These are phyloP conservation scores for Pseudonitzschia pungens DNA, from an alignment of 108 stramenopile species.

Conservation along the genomic window DNA sequence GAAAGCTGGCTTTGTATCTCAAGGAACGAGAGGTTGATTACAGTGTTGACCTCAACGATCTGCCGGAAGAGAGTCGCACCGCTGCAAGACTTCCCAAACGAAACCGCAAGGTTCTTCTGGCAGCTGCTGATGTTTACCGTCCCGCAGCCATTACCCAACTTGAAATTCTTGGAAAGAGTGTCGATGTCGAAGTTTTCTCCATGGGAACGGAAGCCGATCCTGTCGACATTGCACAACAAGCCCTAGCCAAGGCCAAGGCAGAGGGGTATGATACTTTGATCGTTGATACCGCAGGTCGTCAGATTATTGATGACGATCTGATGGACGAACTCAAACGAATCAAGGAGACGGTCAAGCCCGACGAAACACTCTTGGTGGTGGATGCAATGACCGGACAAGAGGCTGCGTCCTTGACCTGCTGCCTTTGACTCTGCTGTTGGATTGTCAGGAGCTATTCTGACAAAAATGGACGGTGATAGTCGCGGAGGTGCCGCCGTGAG, in stretches of 20 bases:
- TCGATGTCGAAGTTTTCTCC: slow-evolving; percentile 83
- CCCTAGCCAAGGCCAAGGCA: slow-evolving; percentile 72
- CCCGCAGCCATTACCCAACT: slow-evolving; percentile 96
- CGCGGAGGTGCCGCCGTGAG: slow-evolving; percentile 93
- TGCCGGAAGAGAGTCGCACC: slow-evolving; percentile 46
- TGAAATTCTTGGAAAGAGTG: slow-evolving; percentile 76
- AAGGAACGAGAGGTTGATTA: slow-evolving; percentile 83
- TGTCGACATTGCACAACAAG: slow-evolving; percentile 83
- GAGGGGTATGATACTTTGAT: slow-evolving; percentile 92
- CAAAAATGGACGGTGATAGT: slow-evolving; percentile 95
- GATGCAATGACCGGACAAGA: slow-evolving; percentile 99
- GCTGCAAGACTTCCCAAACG: slow-evolving; percentile 63
- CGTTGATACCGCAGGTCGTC: slow-evolving; percentile 96
- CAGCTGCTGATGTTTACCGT: slow-evolving; percentile 94
- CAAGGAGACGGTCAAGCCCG: slow-evolving; percentile 76
- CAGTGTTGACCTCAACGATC: slow-evolving; percentile 40
- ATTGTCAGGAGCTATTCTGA: slow-evolving; percentile 91
- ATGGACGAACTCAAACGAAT: slow-evolving; percentile 91
- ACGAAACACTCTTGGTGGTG: slow-evolving; percentile 95
- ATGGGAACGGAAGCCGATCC: slow-evolving; percentile 85
- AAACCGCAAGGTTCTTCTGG: slow-evolving; percentile 83
- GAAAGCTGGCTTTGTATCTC: slow-evolving; percentile 87
- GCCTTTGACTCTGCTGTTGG: slow-evolving; percentile 92
- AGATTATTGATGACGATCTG: slow-evolving; percentile 89
- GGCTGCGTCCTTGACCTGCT: slow-evolving; percentile 91